Percentiles rank a stretch among this genome's conserved stretches.
Evolutionary conservation across 164 flowering plant species (phyloP).

Genomic region (Magnolia kwangsiensis): DNA sequence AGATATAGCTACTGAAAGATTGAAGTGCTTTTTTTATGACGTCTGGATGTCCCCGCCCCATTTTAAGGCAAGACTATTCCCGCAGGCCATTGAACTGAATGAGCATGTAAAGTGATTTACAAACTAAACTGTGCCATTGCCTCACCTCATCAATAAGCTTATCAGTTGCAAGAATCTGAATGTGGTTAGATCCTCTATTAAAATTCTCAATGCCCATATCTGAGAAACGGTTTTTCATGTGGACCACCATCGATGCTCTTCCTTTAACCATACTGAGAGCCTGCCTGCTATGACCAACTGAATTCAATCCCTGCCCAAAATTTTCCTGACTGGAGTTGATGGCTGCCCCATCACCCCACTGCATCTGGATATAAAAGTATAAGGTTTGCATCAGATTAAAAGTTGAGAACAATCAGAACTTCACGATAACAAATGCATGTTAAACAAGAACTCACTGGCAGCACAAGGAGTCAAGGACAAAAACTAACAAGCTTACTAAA

Average conservation of each 20-base stretch:
- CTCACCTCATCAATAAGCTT: constrained; percentile 38
- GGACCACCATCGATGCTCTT: constrained; percentile 7
- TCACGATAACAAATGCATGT: no score
- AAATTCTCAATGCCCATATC: constrained; percentile 7
- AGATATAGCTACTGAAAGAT: no score
- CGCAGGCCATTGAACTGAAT: no score
- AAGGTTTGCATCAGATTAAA: neutral
- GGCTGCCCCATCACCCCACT: constrained; percentile 12
- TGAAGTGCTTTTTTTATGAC: no score
- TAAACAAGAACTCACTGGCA: neutral
- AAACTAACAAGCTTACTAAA: no score
- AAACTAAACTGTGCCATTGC: neutral
- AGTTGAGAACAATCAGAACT: no score
- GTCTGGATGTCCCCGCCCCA: no score
- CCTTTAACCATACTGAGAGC: constrained; percentile 15
- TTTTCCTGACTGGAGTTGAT: constrained; percentile 13
- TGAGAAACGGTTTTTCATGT: constrained; percentile 8
- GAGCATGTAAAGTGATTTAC: neutral
- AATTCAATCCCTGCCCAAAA: constrained; percentile 13
- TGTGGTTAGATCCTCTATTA: constrained; percentile 15
- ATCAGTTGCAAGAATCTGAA: constrained; percentile 29
- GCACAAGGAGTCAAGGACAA: neutral
- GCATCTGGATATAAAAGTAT: constrained; percentile 18
- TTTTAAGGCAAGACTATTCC: no score
- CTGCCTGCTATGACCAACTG: constrained; percentile 10